These are phyloP conservation scores for Xylaria bambusicola DNA, from an alignment of 495 filamentous ascomycete genomes.

Conservation along the genomic window DNA sequence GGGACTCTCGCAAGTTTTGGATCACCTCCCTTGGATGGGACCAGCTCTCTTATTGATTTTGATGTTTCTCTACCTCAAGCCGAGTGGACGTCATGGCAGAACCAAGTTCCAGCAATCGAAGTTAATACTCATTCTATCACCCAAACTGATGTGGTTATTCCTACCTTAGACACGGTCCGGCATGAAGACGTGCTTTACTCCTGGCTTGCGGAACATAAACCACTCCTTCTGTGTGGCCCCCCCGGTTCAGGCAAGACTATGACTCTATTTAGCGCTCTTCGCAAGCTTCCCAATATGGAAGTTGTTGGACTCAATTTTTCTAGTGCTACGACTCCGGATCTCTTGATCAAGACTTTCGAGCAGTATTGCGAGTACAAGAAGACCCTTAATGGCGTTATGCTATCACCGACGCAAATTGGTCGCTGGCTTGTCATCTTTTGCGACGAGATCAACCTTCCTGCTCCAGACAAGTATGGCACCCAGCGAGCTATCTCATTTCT, in stretches of 20 bases:
- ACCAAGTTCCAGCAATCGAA: conserved; percentile 88
- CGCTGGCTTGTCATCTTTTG: conserved; percentile 99
- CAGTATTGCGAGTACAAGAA: conserved; percentile 99
- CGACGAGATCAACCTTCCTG: conserved; percentile 99
- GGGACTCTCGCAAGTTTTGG: conserved; percentile 80
- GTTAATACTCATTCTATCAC: conserved; percentile 97
- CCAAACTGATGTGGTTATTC: conserved; percentile 96
- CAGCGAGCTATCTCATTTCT: conserved; percentile 97
- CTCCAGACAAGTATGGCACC: conserved; percentile 95
- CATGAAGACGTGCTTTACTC: conserved; percentile 98
- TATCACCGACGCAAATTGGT: conserved; percentile 94
- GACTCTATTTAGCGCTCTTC: conserved; percentile 95
- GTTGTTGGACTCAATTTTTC: conserved; percentile 99
- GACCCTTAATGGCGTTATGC: conserved; percentile 91
- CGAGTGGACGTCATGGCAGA: conserved; percentile 91
- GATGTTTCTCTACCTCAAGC: conserved; percentile 83
- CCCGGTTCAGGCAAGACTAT: conserved; percentile 99
- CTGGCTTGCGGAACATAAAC: conserved; percentile 98
- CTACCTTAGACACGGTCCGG: conserved; percentile 92
- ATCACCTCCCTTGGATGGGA: conserved; percentile 71
- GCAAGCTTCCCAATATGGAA: conserved; percentile 97
- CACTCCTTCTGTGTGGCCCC: conserved; percentile 91
- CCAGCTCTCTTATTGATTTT: conserved; percentile 88
- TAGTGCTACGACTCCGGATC: conserved; percentile 94
- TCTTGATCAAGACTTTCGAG: conserved; percentile 98